Base-by-base conservation (phyloP, 805 yeast genomes). In the Starmerella bombicola region DNA sequence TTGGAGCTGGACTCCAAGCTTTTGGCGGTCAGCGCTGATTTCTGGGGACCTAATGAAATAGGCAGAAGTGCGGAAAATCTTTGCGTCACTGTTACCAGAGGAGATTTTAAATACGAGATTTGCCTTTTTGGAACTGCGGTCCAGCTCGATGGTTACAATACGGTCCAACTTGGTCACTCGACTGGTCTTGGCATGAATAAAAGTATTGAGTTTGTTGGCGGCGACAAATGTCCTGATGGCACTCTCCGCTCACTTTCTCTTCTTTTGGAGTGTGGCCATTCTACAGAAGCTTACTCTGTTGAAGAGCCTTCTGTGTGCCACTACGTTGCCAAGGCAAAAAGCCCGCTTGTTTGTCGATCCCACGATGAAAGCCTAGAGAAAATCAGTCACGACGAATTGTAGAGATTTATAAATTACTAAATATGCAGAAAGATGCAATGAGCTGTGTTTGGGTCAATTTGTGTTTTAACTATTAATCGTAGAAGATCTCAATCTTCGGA, bases 191-290 rank as follows among this genome's bases (percentile, higher is more conserved):
- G 49, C 21, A 37, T 45, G 10, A 46, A 50, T 9, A 51, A 52
- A 5, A 61, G 57, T 3, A 46, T 72, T 23, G 51, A 54, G 23
- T 91, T 67, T 55, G 64, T 59, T 3, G 55, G 65, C 16, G 98
- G 98, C 17, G 76, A 75, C 31, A 71, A 68, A 55, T 91, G 98
- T 60, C 88, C 97, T 95, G 82, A 85, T 57, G 98, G 98, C 0
- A 96, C 96, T 4, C 58, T 64, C 22, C 73, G 98, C 58, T 70
- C 78, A 25, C 86, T 83, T 1, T 61, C 58, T 8, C 77, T 82
- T 1, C 64, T 65, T 18, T 55, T 86, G 40, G 63, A 65, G 15
- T 91, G 98, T 61, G 93, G 93, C 0, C 61, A 67, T 2, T 60
- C 64, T 3, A 64, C 70, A 35, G 64, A 68, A 41, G 58, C 84